Percentiles rank a stretch among this genome's conserved stretches.
These are phyloP conservation scores for Wickerhamomyces sydowiorum DNA, from an alignment of 805 yeast genomes.

Conservation along the genomic window DNA sequence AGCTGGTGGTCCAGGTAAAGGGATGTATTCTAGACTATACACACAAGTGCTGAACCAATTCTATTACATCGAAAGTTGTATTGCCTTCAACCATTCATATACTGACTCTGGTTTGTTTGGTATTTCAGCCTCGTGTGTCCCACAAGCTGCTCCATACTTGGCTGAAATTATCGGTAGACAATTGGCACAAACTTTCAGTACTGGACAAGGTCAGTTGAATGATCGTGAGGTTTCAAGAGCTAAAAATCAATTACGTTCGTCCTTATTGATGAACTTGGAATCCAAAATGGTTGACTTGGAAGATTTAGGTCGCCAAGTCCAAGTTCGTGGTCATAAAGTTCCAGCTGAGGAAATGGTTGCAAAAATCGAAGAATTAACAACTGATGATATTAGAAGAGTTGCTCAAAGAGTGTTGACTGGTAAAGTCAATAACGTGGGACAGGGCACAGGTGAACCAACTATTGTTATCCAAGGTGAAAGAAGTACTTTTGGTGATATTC, in stretches of 20 bases:
- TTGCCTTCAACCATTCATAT: conserved; percentile 85
- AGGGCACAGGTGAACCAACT: conserved; percentile 67
- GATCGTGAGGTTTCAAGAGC: conserved; percentile 79
- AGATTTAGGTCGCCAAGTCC: conserved; percentile 93
- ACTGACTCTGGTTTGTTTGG: conserved; percentile 91
- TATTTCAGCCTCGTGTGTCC: conserved; percentile 75
- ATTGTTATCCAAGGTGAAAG: conserved; percentile 86
- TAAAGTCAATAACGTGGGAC: conserved; percentile 37
- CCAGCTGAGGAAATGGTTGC: conserved; percentile 77
- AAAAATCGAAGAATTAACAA: conserved; percentile 63
- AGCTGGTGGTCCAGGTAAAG: conserved; percentile 99
- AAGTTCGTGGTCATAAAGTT: conserved; percentile 70
- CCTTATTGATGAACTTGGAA: conserved; percentile 88
- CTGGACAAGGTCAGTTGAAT: conserved; percentile 56
- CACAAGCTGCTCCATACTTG: conserved; percentile 79
- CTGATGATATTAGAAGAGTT: conserved; percentile 63
- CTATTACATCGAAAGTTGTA: conserved; percentile 85
- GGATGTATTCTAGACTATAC: conserved; percentile 93
- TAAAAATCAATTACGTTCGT: conserved; percentile 83
- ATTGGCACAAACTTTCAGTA: conserved; percentile 42
- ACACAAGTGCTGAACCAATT: conserved; percentile 87
- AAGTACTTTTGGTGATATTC: conserved; percentile 80
- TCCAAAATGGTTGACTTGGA: conserved; percentile 91
- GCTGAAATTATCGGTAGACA: conserved; percentile 75
- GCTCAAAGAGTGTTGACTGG: conserved; percentile 76